Base-by-base conservation (phyloP, 2,329 filamentous ascomycete genomes). In the Fusarium torulosum region DNA sequence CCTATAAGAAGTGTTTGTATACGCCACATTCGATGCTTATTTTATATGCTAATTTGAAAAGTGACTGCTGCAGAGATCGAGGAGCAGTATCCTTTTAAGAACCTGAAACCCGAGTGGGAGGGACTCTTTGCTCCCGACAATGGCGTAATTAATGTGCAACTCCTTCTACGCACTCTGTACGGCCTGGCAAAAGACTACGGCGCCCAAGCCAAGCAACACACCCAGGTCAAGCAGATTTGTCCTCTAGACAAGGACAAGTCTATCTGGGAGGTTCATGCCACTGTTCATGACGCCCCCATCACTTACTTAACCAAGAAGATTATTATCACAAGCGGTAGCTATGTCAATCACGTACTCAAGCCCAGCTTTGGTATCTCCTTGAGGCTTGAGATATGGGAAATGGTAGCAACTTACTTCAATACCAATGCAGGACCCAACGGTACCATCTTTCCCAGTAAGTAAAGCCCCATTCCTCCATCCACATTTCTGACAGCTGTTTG, bases 361-460 rank as follows among this genome's bases (percentile, higher is more conserved):
- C 63, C 63, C 1, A 66, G 63, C 4, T 66, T 68, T 4, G 53
- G 47, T 4, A 53, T 68, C n/a, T 59, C 53, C 0, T n/a, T 68
- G 4, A 50, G 62, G 6, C 25, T 68, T 6, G 42, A 68, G 6
- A 68, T 68, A 1, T 68, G 66, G 66, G 66, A 68, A 29, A 68
- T 68, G 66, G 53, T 68, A 14, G 66, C 59, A 7, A 64, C 41
- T 3, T 68, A 68, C 14, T 68, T 67, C 6, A 67, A 64, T 21
- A 27, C 47, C 6, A 67, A 68, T 15, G 64, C 66, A 6, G 66
- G 64, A 9, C 66, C 64, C 0, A 61, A 57, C 9, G 66, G 66
- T 3, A 68, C 66, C 9, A 63, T 67, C 3, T 67, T 67, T 3
- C 64, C 64, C 2, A 67, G 64, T 56, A 53, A 15, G 58, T 53